Evolutionary conservation across 441 rosid species (phyloP).

Genomic region (Rhodomyrtus psidioides): DNA sequence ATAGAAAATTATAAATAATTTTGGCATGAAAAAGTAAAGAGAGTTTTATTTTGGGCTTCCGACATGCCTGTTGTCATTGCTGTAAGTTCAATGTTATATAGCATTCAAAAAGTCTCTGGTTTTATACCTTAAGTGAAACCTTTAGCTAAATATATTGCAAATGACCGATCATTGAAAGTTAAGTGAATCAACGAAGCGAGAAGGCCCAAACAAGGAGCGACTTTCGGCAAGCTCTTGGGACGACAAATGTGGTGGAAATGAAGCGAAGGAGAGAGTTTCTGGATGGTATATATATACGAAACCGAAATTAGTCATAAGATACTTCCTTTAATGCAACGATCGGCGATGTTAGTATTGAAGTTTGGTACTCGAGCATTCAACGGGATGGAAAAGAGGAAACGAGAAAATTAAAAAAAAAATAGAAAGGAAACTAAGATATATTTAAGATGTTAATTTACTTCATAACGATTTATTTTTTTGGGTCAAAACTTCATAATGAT

Average conservation of each 20-base stretch:
- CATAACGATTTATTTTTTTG: too few species aligned
- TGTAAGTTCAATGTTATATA: not conserved
- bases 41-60: not conserved
- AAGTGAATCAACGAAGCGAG: rapidly evolving
- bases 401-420: too few species aligned
- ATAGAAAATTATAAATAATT: not conserved
- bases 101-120: not conserved
- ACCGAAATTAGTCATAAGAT: not conserved
- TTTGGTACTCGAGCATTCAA: too few species aligned
- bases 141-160: not conserved
- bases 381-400: too few species aligned
- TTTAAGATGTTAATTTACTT: too few species aligned
- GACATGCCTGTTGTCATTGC: not conserved
- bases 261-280: not conserved
- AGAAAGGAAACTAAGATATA: too few species aligned
- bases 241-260: not conserved
- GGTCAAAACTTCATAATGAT: not conserved
- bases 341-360: too few species aligned
- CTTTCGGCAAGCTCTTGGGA: not conserved
- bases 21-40: not conserved
- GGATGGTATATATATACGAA: not conserved
- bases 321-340: not conserved
- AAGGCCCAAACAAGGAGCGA: rapidly evolving
- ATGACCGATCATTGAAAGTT: not conserved
- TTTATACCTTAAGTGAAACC: not conserved